These are phyloP conservation scores for Huntiella omanensis DNA, from an alignment of 2,329 filamentous ascomycete genomes.

Conservation along the genomic window DNA sequence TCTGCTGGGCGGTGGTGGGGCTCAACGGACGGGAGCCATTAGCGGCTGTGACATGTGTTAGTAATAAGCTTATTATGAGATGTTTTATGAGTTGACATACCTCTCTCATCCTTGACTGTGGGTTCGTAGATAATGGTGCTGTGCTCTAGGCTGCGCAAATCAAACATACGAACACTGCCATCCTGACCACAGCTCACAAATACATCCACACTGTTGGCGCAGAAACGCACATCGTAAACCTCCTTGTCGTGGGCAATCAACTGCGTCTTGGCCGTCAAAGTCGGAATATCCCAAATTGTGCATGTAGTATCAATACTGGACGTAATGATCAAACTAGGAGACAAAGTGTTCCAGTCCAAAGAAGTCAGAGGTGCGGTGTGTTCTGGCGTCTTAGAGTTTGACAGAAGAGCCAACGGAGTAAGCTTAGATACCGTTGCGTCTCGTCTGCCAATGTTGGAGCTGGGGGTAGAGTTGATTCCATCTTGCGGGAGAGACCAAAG, in stretches of 20 bases:
- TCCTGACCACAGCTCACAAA: conserved; percentile 97
- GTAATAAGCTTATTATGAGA: not conserved
- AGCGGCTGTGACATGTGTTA: conserved; percentile 21
- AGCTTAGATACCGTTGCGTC: conserved; percentile 54
- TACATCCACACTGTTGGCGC: conserved; percentile 93
- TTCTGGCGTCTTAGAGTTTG: conserved; percentile 95
- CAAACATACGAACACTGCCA: conserved; percentile 97
- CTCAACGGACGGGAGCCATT: conserved; percentile 43
- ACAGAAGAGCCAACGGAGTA: conserved; percentile 78
- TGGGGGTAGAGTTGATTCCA: conserved; percentile 49
- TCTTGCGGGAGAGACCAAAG: conserved; percentile 79
- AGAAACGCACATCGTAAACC: conserved; percentile 96
- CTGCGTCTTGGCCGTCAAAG: conserved; percentile 92
- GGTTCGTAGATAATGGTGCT: conserved; percentile 99
- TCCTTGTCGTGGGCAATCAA: conserved; percentile 98
- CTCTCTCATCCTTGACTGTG: conserved; percentile 62
- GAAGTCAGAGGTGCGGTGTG: conserved; percentile 94
- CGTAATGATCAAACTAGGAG: conserved; percentile 91
- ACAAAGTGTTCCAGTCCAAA: conserved; percentile 94
- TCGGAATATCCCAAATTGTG: conserved; percentile 98
- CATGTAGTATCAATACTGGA: conserved; percentile 98
- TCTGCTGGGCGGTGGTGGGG: conserved; percentile 58
- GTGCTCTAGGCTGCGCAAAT: conserved; percentile 86
- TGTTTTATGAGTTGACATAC: conserved; percentile 23
- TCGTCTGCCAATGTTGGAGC: conserved; percentile 46